Percentiles rank a stretch among this genome's conserved stretches.
Conservation (phyloP, 2,329 filamentous ascomycete genomes). For the Onygena corvina region DNA sequence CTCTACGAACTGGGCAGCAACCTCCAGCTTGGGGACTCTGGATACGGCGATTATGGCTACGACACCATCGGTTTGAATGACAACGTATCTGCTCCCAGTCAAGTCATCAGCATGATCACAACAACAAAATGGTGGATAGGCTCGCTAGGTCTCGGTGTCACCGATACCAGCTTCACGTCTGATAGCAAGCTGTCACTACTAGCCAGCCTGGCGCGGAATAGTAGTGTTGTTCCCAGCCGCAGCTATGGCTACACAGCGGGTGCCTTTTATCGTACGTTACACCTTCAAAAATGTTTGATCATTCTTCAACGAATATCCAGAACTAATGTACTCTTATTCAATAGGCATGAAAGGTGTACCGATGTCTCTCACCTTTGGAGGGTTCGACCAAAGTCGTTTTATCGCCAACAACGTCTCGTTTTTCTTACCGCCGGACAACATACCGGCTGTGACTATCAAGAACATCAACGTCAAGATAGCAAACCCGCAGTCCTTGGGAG, state of each 20-base stretch:
- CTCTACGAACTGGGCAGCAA: constrained; percentile 21
- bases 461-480: constrained; percentile 20
- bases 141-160: constrained; percentile 22
- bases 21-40: constrained; percentile 16
- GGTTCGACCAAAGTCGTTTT: constrained; percentile 24
- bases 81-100: constrained; percentile 18
- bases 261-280: constrained; percentile 21
- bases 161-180: constrained; percentile 20
- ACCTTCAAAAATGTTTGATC: neutral
- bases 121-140: constrained; percentile 27
- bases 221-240: constrained; percentile 20
- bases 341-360: constrained; percentile 22
- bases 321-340: neutral
- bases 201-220: constrained; percentile 21
- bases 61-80: constrained; percentile 24
- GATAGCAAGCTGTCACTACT: constrained; percentile 19
- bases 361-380: constrained; percentile 24
- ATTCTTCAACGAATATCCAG: neutral
- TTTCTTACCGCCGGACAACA: constrained; percentile 20
- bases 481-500: constrained; percentile 4
- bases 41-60: constrained; percentile 26
- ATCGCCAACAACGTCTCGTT: constrained; percentile 21
- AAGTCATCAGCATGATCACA: constrained; percentile 25
- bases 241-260: constrained; percentile 28
- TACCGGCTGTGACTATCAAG: constrained; percentile 24